Base-by-base conservation (phyloP, 495 filamentous ascomycete genomes). In the Daldinia childiae region DNA sequence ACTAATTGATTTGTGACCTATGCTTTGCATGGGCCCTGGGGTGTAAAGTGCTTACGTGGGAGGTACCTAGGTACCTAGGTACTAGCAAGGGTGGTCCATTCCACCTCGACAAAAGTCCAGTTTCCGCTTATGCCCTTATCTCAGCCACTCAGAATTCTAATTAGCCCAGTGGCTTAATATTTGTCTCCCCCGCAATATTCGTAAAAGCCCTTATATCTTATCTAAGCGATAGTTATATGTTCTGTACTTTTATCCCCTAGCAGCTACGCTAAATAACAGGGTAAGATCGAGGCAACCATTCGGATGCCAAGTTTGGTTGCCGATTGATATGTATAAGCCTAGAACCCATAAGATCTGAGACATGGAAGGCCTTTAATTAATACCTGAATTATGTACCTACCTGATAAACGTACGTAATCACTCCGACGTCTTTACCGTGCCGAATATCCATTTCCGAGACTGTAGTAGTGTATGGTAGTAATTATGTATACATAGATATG, bases 71-170 rank as follows among this genome's bases (percentile, higher is more conserved):
- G 36, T 15, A 38, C 29, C 6, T 30, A 30, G 29, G 29, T 30
- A 30, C 29, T 6, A 9, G 9, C 32, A 48, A 21, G 43, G 43
- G 43, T 48, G 9, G 24, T 48, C 2, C n/a, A n/a, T n/a, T n/a
- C n/a, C n/a, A n/a, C n/a, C 11, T 48, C 43, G 43, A 4, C 43
- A 48, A 48, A 48, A 48, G 43, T 48, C 43, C 43, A 48, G 43
- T 48, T 48, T 48, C 19, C 39, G n/a, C 39, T 41, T 41, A 41
- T 41, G 39, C 9, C 39, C 39, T 21, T 48, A 48, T 48, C 43
- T 48, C 19, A 48, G 43, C 43, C 43, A 48, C 43, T 48, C 43
- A 24, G 17, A 48, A 48, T 48, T 21, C 3, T 19, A 48, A 48
- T 3, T 48, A 21, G 34, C 34, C 12, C 34, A 36, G 43, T 48